Percentiles rank a stretch among this genome's conserved stretches.
phyloP scores from a whole-genome alignment of 2,329 filamentous ascomycete genomes.

The Eutypa lata region DNA sequence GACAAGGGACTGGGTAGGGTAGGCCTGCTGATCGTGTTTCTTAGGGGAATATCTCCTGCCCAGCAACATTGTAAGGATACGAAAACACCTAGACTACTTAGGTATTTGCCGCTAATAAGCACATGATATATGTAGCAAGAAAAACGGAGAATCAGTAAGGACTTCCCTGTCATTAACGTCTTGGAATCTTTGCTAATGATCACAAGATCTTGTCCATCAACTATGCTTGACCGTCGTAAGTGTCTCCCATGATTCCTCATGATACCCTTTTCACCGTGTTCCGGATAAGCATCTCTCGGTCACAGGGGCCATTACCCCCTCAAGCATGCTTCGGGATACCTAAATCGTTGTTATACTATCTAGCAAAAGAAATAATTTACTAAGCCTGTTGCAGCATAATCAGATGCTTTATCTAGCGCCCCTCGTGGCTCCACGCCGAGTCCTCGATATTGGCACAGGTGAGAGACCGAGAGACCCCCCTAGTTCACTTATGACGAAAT shows the following conservation, averaged over 20 bases:
- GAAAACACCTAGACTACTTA: neutral
- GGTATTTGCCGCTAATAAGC: neutral
- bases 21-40: neutral
- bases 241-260: neutral
- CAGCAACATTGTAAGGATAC: neutral
- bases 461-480: neutral
- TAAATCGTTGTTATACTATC: neutral
- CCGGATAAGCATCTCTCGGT: too few relatives aligned
- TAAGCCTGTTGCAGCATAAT: constrained; percentile 23
- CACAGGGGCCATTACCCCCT: neutral
- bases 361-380: constrained; percentile 9
- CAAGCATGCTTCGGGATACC: neutral
- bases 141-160: neutral
- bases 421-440: constrained; percentile 20
- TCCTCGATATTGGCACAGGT: constrained; percentile 27
- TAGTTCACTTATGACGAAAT: neutral
- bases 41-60: neutral
- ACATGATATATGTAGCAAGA: neutral
- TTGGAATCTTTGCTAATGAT: neutral
- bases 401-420: constrained; percentile 25
- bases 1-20: neutral
- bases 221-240: neutral
- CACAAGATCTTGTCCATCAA: neutral
- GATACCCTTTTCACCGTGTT: neutral
- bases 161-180: too few relatives aligned